Conservation (phyloP, 2,329 filamentous ascomycete species). For the Akanthomyces uredinophilus region DNA sequence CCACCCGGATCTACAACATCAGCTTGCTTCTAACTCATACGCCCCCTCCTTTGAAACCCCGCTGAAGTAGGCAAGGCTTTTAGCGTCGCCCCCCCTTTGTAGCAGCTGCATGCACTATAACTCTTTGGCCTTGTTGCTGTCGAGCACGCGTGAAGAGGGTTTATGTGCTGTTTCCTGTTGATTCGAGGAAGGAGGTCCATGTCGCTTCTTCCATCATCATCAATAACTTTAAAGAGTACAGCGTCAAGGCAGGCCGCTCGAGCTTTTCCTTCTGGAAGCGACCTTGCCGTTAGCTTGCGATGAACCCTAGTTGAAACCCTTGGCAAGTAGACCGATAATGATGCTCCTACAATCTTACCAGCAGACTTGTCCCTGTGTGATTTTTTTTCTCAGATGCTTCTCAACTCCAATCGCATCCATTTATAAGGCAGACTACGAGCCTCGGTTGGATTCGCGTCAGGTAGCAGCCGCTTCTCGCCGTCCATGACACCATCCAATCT, state of each 20-base stretch:
- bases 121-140: not conserved
- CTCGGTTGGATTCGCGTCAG: not conserved
- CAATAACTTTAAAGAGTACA: too few species aligned
- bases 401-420: not conserved
- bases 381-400: not conserved
- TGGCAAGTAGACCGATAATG: not conserved
- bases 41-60: not conserved
- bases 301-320: not conserved
- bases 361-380: not conserved
- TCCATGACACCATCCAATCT: not conserved
- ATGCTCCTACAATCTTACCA: not conserved
- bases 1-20: not conserved
- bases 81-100: not conserved
- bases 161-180: not conserved
- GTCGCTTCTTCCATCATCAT: too few species aligned
- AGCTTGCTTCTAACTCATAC: not conserved
- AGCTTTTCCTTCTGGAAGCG: too few species aligned
- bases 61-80: not conserved
- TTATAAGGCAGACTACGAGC: not conserved
- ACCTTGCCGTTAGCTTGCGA: not conserved
- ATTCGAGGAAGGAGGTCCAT: not conserved
- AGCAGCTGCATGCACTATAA: slow-evolving; percentile 15
- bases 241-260: too few species aligned
- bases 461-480: not conserved
- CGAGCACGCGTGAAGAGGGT: not conserved